A percentile compares a stretch with the other conserved stretches of the same genome.
Evolutionary conservation across 2,329 filamentous ascomycete genomes (phyloP).

Genomic region (Xylaria sp.): DNA sequence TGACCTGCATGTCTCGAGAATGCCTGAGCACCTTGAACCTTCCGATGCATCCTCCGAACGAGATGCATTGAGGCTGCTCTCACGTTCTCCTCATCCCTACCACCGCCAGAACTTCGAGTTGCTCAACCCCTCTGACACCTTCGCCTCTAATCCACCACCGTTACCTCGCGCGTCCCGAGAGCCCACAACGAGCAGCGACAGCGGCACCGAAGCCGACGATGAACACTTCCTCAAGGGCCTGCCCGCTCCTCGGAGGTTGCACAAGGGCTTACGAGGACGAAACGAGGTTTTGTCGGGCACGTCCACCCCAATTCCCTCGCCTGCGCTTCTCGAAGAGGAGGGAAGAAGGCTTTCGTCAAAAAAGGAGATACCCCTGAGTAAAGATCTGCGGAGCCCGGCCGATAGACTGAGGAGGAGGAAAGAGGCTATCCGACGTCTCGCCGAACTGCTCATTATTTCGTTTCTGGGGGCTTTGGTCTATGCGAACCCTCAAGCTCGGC

Average conservation of each 20-base stretch:
- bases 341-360: conserved; percentile 29
- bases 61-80: conserved; percentile 51
- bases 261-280: conserved; percentile 75
- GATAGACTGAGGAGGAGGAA: conserved; percentile 49
- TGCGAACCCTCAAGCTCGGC: conserved; percentile 49
- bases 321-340: conserved; percentile 49
- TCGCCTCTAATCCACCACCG: conserved; percentile 29
- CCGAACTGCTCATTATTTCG: conserved; percentile 56
- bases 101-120: conserved; percentile 61
- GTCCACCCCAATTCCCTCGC: conserved; percentile 59
- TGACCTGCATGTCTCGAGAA: conserved; percentile 41
- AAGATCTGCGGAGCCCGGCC: conserved; percentile 32
- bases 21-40: conserved; percentile 50
- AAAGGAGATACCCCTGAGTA: conserved; percentile 27
- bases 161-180: conserved; percentile 45
- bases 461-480: conserved; percentile 53
- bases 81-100: conserved; percentile 70
- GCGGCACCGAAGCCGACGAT: conserved; percentile 93
- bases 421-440: conserved; percentile 54
- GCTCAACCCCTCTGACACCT: conserved; percentile 51
- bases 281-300: conserved; percentile 57
- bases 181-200: conserved; percentile 74
- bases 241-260: conserved; percentile 75
- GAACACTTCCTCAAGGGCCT: conserved; percentile 86
- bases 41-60: conserved; percentile 39